phyloP scores from a whole-genome alignment of 257 asterid species.

The Salvia rosmarinus region DNA sequence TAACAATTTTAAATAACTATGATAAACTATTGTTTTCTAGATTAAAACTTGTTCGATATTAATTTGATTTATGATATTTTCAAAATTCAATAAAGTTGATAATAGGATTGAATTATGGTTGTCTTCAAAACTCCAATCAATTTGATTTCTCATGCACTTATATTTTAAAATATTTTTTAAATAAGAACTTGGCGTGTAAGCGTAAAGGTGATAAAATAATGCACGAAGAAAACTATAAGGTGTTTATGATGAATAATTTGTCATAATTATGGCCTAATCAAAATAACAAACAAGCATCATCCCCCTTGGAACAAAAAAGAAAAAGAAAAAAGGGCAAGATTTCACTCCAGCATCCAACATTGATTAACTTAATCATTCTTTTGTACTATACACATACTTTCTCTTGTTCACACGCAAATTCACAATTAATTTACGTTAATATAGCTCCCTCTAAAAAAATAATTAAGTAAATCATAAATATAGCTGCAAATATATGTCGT shows the following conservation, averaged over 20 bases:
- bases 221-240: slow-evolving; percentile 25
- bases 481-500: neutral
- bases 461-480: neutral
- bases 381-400: neutral
- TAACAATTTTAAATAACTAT: neutral
- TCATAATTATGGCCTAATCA: slow-evolving; percentile 38
- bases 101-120: no score
- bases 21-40: neutral
- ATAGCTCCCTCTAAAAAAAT: no score
- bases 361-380: slow-evolving; percentile 23
- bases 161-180: neutral
- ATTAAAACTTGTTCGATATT: neutral
- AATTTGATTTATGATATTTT: neutral
- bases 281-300: slow-evolving; percentile 22
- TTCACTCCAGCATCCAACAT: slow-evolving; percentile 32
- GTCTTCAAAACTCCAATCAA: neutral
- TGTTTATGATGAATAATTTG: slow-evolving; percentile 35
- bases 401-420: neutral
- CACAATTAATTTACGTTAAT: neutral
- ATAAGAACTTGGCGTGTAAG: slow-evolving; percentile 32
- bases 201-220: slow-evolving; percentile 29
- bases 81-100: neutral
- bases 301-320: neutral
- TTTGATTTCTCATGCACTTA: neutral
- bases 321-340: slow-evolving; percentile 24